Percentiles rank a stretch among this genome's conserved stretches.
Evolutionary conservation across 345 rosid genomes (phyloP).

Genomic region (Arabidopsis thaliana): TAIR10.1 NC_003076.8:25914501-25915000

Average conservation of each 20-base stretch:
- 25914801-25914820: conserved; percentile 78
- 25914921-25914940: conserved; percentile 43
- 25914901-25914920: conserved; percentile 30
- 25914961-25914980: conserved; percentile 60
- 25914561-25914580: conserved; percentile 8
- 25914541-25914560: conserved; percentile 5
- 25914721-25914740: not conserved
- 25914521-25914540: conserved; percentile 28
- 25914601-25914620: conserved; percentile 24
- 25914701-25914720: not conserved
- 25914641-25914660: conserved; percentile 5
- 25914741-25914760: conserved; percentile 19
- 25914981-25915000: conserved; percentile 55
- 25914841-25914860: conserved; percentile 70
- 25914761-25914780: not conserved
- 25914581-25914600: conserved; percentile 4
- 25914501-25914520: conserved; percentile 33
- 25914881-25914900: conserved; percentile 9
- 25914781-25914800: conserved; percentile 53
- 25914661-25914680: conserved; percentile 40
- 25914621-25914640: conserved; percentile 40
- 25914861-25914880: not conserved
- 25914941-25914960: conserved; percentile 63
- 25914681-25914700: conserved; percentile 24
- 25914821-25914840: conserved; percentile 89